Evolutionary conservation across 2,329 filamentous ascomycete genomes (phyloP), one percentile per base, ranked within the genome.

Genomic region (Fusarium nematophilum): DNA sequence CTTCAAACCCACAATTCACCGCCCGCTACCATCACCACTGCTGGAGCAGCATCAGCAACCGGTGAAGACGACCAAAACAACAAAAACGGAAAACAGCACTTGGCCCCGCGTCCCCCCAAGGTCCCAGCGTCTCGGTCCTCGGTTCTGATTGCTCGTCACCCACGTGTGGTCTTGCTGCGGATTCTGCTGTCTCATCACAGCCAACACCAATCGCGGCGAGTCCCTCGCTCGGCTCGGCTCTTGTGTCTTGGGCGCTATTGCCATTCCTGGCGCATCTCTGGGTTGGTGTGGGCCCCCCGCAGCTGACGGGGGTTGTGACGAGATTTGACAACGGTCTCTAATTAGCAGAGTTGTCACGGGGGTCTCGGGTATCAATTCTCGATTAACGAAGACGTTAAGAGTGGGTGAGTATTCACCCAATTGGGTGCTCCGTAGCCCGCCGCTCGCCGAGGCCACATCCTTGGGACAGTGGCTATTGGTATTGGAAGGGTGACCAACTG

Each of bases 81-180:
- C 47, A 48, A 48, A 27, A 30, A 10, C 31, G 5, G 31, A 38
- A 53, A 36, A 36, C 29, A 38, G 48, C n/a, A 38, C 14, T 30
- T 25, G 15, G 11, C 18, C 30, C 34, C 34, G 38, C 51, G 23
- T 18, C 27, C 18, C 48, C n/a, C 31, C 36, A 39, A 36, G 38
- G 45, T 53, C 23, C 52, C 57, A 30, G 45, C 29, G 18, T 57
- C 55, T 53, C 42, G 45, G 59, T 57, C 36, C 53, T 58, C 21
- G 34, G 38, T 52, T 23, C 38, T 37, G 31, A 43, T 38, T 45
- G 33, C 38, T 57, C 50, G 38, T 64, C 59, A 49, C 53, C 53
- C 67, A 67, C 67, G 67, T 69, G 67, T 55, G 54, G 50, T 57
- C 46, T 46, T 62, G 47, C 67, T 69, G 67, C 65, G 57, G 55